These are phyloP conservation scores for Uronychia setigera DNA, from an alignment of 73 alveolate genomes.

Conservation along the genomic window DNA sequence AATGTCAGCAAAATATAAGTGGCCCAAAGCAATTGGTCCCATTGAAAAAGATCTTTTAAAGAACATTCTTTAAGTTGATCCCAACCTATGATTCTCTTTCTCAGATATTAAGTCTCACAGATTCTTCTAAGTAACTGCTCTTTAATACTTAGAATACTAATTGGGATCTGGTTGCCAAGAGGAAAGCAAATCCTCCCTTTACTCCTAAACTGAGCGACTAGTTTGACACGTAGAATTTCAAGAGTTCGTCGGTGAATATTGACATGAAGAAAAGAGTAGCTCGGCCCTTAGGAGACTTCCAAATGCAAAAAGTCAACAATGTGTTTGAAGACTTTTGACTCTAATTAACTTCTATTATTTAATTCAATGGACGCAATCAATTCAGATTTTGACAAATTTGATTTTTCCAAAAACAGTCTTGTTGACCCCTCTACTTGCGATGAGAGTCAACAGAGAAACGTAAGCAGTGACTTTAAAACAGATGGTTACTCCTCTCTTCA, in stretches of 20 bases:
- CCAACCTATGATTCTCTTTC: too few relatives aligned
- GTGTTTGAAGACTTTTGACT: slow-evolving; percentile 10
- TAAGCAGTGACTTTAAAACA: background rate
- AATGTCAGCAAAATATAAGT: slow-evolving; percentile 13
- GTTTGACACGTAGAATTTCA: too few relatives aligned
- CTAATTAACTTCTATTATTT: background rate
- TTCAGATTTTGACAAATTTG: background rate
- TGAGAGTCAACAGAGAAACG: background rate
- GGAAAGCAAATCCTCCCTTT: too few relatives aligned
- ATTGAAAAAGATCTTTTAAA: slow-evolving; percentile 43
- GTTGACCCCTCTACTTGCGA: background rate
- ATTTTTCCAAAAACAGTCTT: background rate
- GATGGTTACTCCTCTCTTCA: background rate
- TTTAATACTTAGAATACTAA: too few relatives aligned
- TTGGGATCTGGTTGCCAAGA: too few relatives aligned
- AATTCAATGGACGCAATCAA: too few relatives aligned
- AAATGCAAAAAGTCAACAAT: slow-evolving; percentile 2
- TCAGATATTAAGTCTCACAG: too few relatives aligned
- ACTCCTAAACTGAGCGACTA: too few relatives aligned
- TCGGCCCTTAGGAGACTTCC: background rate
- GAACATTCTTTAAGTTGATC: too few relatives aligned
- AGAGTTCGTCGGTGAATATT: background rate
- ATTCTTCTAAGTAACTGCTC: too few relatives aligned
- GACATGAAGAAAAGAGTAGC: background rate
- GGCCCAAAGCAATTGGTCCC: slow-evolving; percentile 53